phyloP scores from a whole-genome alignment of 202 grass and related monocot species.

The Carex arenaria region DNA sequence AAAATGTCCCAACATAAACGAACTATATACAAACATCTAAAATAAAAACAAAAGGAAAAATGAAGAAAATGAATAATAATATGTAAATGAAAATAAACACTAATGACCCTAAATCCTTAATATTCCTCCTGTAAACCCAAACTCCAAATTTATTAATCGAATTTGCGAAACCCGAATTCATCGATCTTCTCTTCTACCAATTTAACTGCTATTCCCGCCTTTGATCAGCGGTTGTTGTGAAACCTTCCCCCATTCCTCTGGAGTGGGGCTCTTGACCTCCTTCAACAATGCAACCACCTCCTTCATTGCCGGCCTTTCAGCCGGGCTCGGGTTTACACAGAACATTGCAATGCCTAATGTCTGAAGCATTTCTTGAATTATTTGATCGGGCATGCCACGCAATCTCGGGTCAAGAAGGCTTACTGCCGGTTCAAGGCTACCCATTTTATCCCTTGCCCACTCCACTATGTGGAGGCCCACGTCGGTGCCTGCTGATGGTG shows the following conservation, averaged over 20 bases:
- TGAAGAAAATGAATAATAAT: not conserved
- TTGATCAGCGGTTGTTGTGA: slow-evolving; percentile 82
- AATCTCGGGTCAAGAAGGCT: slow-evolving; percentile 80
- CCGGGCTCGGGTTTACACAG: slow-evolving; percentile 69
- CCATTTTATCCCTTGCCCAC: slow-evolving; percentile 97
- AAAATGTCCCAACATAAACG: not conserved
- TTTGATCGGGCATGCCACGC: slow-evolving; percentile 74
- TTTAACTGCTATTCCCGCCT: slow-evolving; percentile 21
- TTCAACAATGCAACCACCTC: slow-evolving; percentile 88
- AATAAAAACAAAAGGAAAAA: not conserved
- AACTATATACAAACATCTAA: slow-evolving; percentile 22
- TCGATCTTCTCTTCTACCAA: slow-evolving; percentile 4
- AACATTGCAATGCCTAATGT: slow-evolving; percentile 84
- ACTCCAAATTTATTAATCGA: slow-evolving; percentile 14
- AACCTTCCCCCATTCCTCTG: slow-evolving; percentile 91
- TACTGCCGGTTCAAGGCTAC: slow-evolving; percentile 68
- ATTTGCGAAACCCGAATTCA: not conserved
- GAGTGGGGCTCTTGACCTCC: slow-evolving; percentile 86
- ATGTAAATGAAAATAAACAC: not conserved
- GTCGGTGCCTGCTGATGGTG: slow-evolving; percentile 24
- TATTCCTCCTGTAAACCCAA: slow-evolving; percentile 11
- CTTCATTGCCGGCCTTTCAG: slow-evolving; percentile 91
- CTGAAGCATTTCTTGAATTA: slow-evolving; percentile 95
- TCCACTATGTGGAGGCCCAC: slow-evolving; percentile 91
- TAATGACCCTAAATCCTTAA: not conserved